Evolutionary conservation across 225 moss, liverwort and hornwort genomes (phyloP).

Genomic region (Rhytidiadelphus loreus): DNA sequence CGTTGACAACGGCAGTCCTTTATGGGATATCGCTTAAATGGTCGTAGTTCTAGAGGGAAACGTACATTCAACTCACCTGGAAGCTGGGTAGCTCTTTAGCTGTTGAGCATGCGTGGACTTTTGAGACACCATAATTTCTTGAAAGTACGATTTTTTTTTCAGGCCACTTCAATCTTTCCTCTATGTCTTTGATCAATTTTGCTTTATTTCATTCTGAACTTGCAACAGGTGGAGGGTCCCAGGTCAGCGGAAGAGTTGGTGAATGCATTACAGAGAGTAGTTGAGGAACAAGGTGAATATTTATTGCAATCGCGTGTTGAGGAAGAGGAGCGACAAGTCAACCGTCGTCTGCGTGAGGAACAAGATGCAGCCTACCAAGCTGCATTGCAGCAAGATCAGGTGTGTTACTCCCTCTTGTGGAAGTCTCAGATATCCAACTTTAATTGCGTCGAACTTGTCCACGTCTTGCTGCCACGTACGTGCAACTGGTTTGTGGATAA

Average conservation of each 20-base stretch:
- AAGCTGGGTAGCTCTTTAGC: neutral
- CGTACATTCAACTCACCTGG: neutral
- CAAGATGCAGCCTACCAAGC: constrained; percentile 95
- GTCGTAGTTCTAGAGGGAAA: neutral
- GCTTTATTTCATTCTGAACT: constrained; percentile 14
- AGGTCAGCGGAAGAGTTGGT: constrained; percentile 72
- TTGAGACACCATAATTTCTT: neutral
- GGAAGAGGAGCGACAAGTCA: constrained; percentile 91
- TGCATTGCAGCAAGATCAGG: constrained; percentile 94
- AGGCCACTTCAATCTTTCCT: neutral
- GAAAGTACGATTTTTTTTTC: neutral
- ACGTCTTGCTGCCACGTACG: neutral
- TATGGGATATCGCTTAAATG: neutral
- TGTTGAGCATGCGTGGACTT: neutral
- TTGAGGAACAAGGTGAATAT: constrained; percentile 86
- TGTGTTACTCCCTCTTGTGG: neutral
- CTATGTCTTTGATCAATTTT: neutral
- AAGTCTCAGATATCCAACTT: neutral
- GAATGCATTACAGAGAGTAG: constrained; percentile 77
- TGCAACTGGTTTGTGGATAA: neutral
- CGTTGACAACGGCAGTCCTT: neutral
- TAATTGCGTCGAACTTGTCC: neutral
- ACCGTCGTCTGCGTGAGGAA: constrained; percentile 85
- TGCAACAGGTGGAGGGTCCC: constrained; percentile 87
- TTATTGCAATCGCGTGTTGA: constrained; percentile 91